Evolutionary conservation across 352 stramenopile species (phyloP).

Genomic region (Thalassiosira mediterranea): DNA sequence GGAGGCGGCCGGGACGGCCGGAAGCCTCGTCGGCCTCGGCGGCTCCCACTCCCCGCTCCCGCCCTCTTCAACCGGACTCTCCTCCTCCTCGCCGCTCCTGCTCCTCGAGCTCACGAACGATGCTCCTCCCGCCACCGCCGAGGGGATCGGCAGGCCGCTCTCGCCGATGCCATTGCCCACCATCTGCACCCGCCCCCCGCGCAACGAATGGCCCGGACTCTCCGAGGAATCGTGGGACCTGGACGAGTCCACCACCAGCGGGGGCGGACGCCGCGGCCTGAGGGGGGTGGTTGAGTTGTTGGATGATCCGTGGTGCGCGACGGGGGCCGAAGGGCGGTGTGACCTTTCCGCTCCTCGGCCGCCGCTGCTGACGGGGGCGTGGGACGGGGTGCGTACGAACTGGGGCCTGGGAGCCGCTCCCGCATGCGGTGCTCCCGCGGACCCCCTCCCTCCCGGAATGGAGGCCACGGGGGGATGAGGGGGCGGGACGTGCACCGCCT

Average conservation of each 20-base stretch:
- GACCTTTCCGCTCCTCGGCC: too few relatives aligned
- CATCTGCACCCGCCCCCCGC: conserved; percentile 9
- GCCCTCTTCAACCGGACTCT: neutral
- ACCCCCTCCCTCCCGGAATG: too few relatives aligned
- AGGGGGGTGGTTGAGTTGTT: too few relatives aligned
- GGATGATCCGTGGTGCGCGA: too few relatives aligned
- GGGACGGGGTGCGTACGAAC: too few relatives aligned
- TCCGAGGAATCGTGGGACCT: conserved; percentile 5
- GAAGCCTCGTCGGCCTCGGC: conserved; percentile 19
- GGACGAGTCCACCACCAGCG: too few relatives aligned
- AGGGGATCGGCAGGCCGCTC: neutral
- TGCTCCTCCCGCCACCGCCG: neutral
- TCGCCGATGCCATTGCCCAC: conserved; percentile 2
- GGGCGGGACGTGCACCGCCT: neutral
- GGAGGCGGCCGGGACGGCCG: conserved; percentile 12
- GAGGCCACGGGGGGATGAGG: neutral
- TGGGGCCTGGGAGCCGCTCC: too few relatives aligned
- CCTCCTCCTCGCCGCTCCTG: conserved; percentile 9
- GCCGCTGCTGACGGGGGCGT: too few relatives aligned
- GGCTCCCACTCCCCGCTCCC: conserved; percentile 14
- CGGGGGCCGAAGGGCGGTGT: too few relatives aligned
- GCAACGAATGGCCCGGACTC: neutral
- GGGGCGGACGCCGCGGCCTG: too few relatives aligned
- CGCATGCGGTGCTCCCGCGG: too few relatives aligned
- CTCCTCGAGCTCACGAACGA: conserved; percentile 15